Percentiles rank a stretch among this genome's conserved stretches.
These are phyloP conservation scores for Phaeotremella fagi DNA, from an alignment of 768 basidiomycete species.

Conservation along the genomic window DNA sequence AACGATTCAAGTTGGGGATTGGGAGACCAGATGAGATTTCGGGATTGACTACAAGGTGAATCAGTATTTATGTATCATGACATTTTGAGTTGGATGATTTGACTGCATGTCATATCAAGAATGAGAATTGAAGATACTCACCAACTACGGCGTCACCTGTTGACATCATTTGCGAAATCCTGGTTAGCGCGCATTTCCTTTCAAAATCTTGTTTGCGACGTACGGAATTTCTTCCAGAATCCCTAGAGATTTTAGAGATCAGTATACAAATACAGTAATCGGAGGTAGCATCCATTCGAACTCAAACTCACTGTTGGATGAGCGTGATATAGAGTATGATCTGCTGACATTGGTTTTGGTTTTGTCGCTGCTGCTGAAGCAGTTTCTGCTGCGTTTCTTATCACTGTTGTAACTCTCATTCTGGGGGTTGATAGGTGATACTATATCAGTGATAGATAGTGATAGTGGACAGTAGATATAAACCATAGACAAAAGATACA, in stretches of 20 bases:
- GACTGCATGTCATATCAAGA: neutral
- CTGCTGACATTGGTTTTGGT: slow-evolving; percentile 56
- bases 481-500: neutral
- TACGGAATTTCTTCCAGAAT: slow-evolving; percentile 96
- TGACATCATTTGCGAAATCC: too few relatives aligned
- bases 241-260: slow-evolving; percentile 65
- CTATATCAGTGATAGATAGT: too few relatives aligned
- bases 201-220: slow-evolving; percentile 45
- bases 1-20: slow-evolving; percentile 64
- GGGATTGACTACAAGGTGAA: slow-evolving; percentile 59
- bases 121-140: slow-evolving; percentile 22
- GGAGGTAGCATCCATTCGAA: neutral
- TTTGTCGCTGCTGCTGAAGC: slow-evolving; percentile 13
- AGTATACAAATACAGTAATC: too few relatives aligned
- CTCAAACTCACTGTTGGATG: slow-evolving; percentile 44
- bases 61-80: neutral
- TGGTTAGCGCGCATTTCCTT: neutral
- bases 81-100: neutral
- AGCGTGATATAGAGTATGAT: slow-evolving; percentile 78
- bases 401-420: slow-evolving; percentile 20
- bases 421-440: neutral
- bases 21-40: slow-evolving; percentile 88
- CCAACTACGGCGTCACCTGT: slow-evolving; percentile 70
- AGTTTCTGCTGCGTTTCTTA: slow-evolving; percentile 31
- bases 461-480: too few relatives aligned